Conservation (phyloP, 1,284 basidiomycete species). For the Meripilus lineatus region DNA sequence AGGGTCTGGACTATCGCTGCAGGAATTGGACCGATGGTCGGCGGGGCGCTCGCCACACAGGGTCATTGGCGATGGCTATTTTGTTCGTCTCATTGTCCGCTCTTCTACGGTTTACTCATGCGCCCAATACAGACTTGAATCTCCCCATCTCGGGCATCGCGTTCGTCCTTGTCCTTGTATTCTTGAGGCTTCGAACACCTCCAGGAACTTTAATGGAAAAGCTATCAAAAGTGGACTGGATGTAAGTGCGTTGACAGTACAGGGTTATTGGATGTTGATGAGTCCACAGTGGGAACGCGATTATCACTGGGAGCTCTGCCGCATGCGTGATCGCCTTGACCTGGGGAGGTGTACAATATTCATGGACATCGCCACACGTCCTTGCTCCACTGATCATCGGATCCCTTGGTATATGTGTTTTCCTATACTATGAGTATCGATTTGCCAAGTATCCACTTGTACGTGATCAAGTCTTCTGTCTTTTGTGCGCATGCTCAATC, state of each 20-base stretch:
- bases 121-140: conserved; percentile 32
- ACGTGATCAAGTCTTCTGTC: too few species aligned
- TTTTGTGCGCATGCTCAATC: not conserved
- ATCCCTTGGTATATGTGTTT: conserved; percentile 1
- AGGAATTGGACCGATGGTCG: conserved; percentile 32
- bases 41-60: conserved; percentile 30
- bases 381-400: conserved; percentile 6
- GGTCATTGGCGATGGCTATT: conserved; percentile 38
- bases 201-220: conserved; percentile 28
- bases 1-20: conserved; percentile 31
- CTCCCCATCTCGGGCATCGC: conserved; percentile 35
- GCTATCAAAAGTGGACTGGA: conserved; percentile 33
- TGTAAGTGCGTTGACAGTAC: conserved; percentile 21
- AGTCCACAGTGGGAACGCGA: not conserved
- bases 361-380: conserved; percentile 6
- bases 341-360: conserved; percentile 4
- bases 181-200: conserved; percentile 34
- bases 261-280: not conserved
- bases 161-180: conserved; percentile 29
- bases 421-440: conserved; percentile 2
- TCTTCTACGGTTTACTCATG: not conserved
- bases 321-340: conserved; percentile 4
- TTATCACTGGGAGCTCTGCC: not conserved
- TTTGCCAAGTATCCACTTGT: conserved; percentile 5
- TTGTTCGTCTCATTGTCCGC: conserved; percentile 22